Evolutionary conservation across 495 filamentous ascomycete genomes (phyloP), one percentile per base, ranked within the genome.

Genomic region (Pyrenopolyporus hunteri): DNA sequence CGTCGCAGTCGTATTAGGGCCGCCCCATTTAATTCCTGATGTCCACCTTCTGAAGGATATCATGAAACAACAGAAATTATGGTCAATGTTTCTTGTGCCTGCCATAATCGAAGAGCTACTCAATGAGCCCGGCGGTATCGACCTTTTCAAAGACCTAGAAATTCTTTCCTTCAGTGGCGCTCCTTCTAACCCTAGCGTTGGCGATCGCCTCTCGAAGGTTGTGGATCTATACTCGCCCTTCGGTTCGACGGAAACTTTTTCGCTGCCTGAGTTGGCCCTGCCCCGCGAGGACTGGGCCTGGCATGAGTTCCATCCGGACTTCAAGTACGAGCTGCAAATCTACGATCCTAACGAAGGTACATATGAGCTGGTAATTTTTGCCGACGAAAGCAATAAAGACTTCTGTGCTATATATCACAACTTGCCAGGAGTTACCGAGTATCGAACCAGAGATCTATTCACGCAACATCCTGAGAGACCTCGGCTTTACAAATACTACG

Each of bases 391-490:
- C 10, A 43, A 1, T 13, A 43, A 44, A 6, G 44, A 59, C 7
- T 32, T 3, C 6, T 16, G 6, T 23, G 36, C 14, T 10, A 37
- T 75, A 1, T 83, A 82, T 48, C 55, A 70, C 16, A 54, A 72
- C 19, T 79, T 79, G 35, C 76, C 77, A 0, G 61, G 78, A 1
- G 17, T 70, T 0, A 19, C 72, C 7, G 71, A 77, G 43, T 82
- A 75, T 48, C 54, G 50, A 5, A 81, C 75, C 13, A 76, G 74
- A 23, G 82, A 85, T 64, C 71, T 85, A 0, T 86, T 74, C 46
- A 51, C 54, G 3, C 63, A 57, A 25, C 79, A 83, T 53, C 75
- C 80, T 0, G 59, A 66, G 0, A 68, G 73, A 19, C 63, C 73
- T 0, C 45, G 61, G 4, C 57, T 76, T 0, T 85, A 76, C 78